These are phyloP conservation scores for Talaromyces stipitatus DNA, from an alignment of 495 filamentous ascomycete genomes.

Conservation along the genomic window DNA sequence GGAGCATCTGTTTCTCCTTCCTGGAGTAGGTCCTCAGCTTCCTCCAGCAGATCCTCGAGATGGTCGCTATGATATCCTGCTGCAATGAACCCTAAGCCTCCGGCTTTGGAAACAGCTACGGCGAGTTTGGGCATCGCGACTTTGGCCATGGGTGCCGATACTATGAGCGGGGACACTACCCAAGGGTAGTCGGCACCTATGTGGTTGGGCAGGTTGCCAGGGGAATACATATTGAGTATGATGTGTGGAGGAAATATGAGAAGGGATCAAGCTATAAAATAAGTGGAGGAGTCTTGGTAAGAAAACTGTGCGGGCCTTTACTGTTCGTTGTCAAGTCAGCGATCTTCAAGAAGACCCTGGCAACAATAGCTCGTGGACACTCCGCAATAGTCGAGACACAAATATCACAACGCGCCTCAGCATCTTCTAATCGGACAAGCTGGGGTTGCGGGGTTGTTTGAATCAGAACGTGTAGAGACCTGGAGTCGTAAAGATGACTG, in stretches of 20 bases:
- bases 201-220: not conserved
- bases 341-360: not conserved
- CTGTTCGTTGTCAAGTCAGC: no score
- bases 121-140: conserved; percentile 51
- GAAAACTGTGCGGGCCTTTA: no score
- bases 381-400: no score
- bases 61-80: conserved; percentile 21
- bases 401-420: not conserved
- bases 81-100: conserved; percentile 45
- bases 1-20: not conserved
- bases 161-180: conserved; percentile 50
- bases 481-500: no score
- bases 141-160: conserved; percentile 59
- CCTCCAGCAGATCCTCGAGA: conserved; percentile 19
- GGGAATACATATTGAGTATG: not conserved
- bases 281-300: not conserved
- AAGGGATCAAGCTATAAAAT: not conserved
- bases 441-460: no score
- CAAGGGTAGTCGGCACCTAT: conserved; percentile 43
- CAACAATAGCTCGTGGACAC: not conserved
- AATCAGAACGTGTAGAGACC: no score
- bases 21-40: conserved; percentile 11
- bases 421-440: not conserved
- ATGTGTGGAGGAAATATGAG: not conserved
- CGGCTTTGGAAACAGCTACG: conserved; percentile 51